phyloP scores from a whole-genome alignment of 192 early-diverging fungal species.

The Podila epigama region DNA sequence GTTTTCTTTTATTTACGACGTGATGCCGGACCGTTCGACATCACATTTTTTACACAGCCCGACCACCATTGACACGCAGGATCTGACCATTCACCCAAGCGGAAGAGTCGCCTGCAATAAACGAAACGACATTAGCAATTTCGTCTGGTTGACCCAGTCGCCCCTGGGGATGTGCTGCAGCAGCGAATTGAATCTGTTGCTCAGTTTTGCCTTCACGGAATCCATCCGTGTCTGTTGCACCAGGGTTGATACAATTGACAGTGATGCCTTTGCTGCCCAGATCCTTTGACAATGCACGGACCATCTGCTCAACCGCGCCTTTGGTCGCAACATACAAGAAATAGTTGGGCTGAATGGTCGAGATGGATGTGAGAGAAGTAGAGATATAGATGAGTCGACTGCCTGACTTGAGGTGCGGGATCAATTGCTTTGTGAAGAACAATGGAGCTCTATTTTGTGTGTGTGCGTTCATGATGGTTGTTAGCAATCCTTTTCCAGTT shows the following conservation, averaged over 20 bases:
- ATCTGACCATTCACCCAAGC: slow-evolving; percentile 34
- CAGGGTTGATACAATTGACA: slow-evolving; percentile 33
- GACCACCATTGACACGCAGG: slow-evolving; percentile 12
- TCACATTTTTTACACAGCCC: slow-evolving; percentile 4
- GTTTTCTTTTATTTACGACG: neutral
- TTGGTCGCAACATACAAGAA: slow-evolving; percentile 79
- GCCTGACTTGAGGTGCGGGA: slow-evolving; percentile 76
- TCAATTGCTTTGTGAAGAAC: slow-evolving; percentile 81
- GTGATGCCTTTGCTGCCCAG: slow-evolving; percentile 27
- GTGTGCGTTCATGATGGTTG: neutral
- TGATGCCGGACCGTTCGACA: neutral
- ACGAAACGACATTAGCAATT: slow-evolving; percentile 22
- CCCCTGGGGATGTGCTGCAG: neutral
- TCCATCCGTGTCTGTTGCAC: slow-evolving; percentile 35
- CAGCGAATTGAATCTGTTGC: slow-evolving; percentile 7
- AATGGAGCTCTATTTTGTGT: slow-evolving; percentile 57
- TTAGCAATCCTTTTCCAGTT: neutral
- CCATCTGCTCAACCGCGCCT: slow-evolving; percentile 81
- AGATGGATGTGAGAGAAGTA: slow-evolving; percentile 74
- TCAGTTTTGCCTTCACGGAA: slow-evolving; percentile 26
- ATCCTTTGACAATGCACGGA: slow-evolving; percentile 74
- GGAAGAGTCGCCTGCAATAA: slow-evolving; percentile 11
- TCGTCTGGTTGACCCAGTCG: slow-evolving; percentile 29
- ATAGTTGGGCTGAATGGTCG: slow-evolving; percentile 76
- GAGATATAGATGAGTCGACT: slow-evolving; percentile 78